phyloP scores from a whole-genome alignment of 2,329 filamentous ascomycete genomes.

The Ambrosiella xylebori region DNA sequence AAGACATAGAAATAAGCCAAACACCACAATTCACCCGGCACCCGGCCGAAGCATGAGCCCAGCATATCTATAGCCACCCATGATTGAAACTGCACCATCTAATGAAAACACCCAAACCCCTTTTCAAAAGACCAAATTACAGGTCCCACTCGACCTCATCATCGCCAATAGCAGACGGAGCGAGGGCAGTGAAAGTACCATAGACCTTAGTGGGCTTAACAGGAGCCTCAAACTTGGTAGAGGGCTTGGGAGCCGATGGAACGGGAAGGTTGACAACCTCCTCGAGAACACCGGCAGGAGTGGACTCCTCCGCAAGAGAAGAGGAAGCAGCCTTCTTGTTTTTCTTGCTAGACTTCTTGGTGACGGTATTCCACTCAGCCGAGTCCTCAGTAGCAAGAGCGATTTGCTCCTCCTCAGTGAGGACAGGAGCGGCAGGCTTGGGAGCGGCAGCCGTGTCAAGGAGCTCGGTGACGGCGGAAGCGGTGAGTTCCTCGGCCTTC shows the following conservation, averaged over 20 bases:
- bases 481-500: slow-evolving; percentile 21
- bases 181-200: neutral
- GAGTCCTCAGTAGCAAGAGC: slow-evolving; percentile 34
- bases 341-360: slow-evolving; percentile 24
- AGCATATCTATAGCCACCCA: neutral
- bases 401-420: slow-evolving; percentile 46
- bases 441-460: slow-evolving; percentile 24
- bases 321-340: slow-evolving; percentile 18
- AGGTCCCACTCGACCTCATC: neutral
- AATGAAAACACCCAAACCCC: neutral
- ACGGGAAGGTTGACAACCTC: slow-evolving; percentile 1
- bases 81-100: neutral
- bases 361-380: slow-evolving; percentile 45
- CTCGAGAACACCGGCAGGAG: slow-evolving; percentile 11
- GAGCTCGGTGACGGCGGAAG: slow-evolving; percentile 36
- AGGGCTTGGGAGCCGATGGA: slow-evolving; percentile 17
- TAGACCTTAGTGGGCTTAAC: slow-evolving; percentile 25
- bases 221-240: slow-evolving; percentile 30
- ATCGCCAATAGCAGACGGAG: neutral
- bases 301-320: slow-evolving; percentile 13
- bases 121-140: neutral
- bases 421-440: slow-evolving; percentile 19
- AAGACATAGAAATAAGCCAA: neutral
- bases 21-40: neutral
- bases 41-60: neutral